Percentiles rank a stretch among this genome's conserved stretches.
These are phyloP conservation scores for Arabidopsis hybrid DNA, from an alignment of 441 rosid species.

Conservation along the genomic window DNA sequence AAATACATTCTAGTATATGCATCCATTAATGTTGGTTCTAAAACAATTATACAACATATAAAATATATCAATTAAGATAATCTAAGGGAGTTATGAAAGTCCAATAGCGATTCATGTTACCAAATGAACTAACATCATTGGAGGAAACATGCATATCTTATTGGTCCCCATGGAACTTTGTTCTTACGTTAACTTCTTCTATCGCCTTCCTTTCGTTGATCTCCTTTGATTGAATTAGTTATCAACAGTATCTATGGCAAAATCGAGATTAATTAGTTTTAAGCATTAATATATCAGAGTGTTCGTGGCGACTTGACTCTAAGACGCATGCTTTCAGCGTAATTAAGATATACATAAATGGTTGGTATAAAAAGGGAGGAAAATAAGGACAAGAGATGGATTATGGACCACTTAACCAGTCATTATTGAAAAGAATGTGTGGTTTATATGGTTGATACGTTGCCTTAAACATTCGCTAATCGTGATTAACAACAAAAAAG, in stretches of 20 bases:
- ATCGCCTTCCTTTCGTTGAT: conserved; percentile 37
- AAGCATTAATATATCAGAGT: too few species aligned
- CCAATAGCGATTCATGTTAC: conserved; percentile 33
- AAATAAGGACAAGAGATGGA: not conserved
- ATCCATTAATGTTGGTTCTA: too few species aligned
- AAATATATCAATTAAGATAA: too few species aligned
- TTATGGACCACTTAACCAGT: conserved; percentile 42
- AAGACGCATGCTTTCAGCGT: too few species aligned
- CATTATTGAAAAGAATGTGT: conserved; percentile 40
- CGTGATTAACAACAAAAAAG: conserved; percentile 29
- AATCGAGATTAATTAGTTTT: too few species aligned
- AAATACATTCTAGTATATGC: too few species aligned
- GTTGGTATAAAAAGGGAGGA: not conserved
- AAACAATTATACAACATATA: too few species aligned
- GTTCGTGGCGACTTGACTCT: conserved; percentile 40
- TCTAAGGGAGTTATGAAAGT: too few species aligned
- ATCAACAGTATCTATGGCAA: too few species aligned
- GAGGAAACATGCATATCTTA: conserved; percentile 44
- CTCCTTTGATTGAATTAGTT: too few species aligned
- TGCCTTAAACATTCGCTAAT: conserved; percentile 31
- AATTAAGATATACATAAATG: not conserved
- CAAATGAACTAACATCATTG: conserved; percentile 41
- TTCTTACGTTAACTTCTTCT: conserved; percentile 34
- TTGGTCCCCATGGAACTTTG: conserved; percentile 32
- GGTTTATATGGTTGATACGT: conserved; percentile 47